These are phyloP conservation scores for Petunia axillaris DNA, from an alignment of 257 asterid species.

Conservation along the genomic window DNA sequence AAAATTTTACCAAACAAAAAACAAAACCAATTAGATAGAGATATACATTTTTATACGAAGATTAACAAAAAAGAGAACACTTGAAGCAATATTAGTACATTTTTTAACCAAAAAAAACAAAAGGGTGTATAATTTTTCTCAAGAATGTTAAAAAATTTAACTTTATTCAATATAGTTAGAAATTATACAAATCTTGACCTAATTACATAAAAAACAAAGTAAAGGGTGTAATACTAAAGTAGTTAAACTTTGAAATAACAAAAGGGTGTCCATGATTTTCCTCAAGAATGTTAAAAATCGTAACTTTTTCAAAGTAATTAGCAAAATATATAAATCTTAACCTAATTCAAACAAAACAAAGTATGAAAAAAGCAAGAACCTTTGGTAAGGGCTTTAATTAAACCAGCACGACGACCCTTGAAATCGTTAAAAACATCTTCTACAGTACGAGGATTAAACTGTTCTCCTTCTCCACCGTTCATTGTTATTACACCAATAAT, in stretches of 20 bases:
- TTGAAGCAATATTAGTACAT: neutral
- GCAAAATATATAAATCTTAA: neutral
- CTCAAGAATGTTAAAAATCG: neutral
- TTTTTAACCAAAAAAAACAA: neutral
- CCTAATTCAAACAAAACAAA: neutral
- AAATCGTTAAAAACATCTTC: constrained; percentile 60
- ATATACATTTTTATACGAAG: neutral
- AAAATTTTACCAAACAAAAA: constrained; percentile 21
- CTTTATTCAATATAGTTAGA: neutral
- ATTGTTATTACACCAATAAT: neutral
- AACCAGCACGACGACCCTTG: constrained; percentile 56
- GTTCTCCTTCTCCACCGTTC: constrained; percentile 40
- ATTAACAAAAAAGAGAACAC: neutral
- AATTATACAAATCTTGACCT: neutral
- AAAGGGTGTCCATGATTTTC: too few relatives aligned
- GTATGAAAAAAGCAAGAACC: constrained; percentile 31
- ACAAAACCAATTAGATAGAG: neutral
- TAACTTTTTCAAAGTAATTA: neutral
- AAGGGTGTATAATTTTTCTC: too few relatives aligned
- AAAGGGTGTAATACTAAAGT: neutral
- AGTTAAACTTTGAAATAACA: neutral
- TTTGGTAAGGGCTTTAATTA: constrained; percentile 60
- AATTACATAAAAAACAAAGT: neutral
- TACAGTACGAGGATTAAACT: constrained; percentile 51
- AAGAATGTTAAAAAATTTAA: neutral